Base-by-base conservation (phyloP, 192 early-diverging fungal species). In the Entomortierella lignicola region DNA sequence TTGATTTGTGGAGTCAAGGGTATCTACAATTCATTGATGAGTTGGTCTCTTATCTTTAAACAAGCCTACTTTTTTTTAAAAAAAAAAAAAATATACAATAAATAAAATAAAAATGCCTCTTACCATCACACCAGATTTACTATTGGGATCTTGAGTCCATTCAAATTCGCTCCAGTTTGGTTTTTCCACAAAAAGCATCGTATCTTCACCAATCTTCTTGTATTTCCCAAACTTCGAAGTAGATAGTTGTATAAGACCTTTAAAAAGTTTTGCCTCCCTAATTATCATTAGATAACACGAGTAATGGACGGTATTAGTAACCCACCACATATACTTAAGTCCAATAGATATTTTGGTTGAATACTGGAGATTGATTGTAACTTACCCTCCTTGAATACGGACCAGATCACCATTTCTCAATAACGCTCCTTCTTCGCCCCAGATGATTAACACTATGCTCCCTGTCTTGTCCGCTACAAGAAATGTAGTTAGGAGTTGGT, bases 361-460 rank as follows among this genome's bases (percentile, higher is more conserved):
- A 50, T 50, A 50, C 17, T 15, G 48, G 15, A 50, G 5, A 10
- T 3, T 50, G 20, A 50, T 23, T 10, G 48, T 29, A 11, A 42
- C 66, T 50, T 85, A 85, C 84, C 50, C 82, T 62, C 73, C 79
- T 42, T 82, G 71, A 4, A 92, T 85, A 7, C 87, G 81, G 21
- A 91, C 60, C 31, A 92, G 88, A 53, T 92, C 90, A 15, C 91
- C 91, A 31, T 77, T 69, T n/a, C 82, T 75, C 31, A 92, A 72
- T 37, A 58, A 68, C 44, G 74, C 71, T 21, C 85, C 86, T 30
- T 81, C 77, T n/a, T 83, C 72, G 23, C 86, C 88, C 86, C 88
- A 91, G 15, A 90, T 71, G 29, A 66, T 86, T 72, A 92, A 77
- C 18, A 86, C 42, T 20, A 92, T 88, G 64, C 84, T 85, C 25